A percentile compares a stretch with the other conserved stretches of the same genome.
Evolutionary conservation across 2,329 filamentous ascomycete genomes (phyloP).

Genomic region (Xylaria sp.): DNA sequence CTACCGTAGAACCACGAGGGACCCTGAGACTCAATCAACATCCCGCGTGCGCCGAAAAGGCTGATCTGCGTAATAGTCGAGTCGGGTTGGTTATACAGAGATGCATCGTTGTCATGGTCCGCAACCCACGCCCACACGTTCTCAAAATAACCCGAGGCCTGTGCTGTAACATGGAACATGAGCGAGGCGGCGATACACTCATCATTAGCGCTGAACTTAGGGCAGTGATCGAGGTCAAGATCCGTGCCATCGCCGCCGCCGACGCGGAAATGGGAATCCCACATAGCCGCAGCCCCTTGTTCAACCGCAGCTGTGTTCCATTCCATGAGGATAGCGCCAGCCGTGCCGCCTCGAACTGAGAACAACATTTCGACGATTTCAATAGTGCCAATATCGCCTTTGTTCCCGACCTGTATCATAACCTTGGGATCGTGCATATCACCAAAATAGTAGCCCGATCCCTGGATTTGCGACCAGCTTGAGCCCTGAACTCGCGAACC

Average conservation of each 20-base stretch:
- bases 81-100: too few species aligned
- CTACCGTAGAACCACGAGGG: slow-evolving; percentile 74
- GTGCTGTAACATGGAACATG: slow-evolving; percentile 58
- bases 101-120: slow-evolving; percentile 60
- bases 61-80: slow-evolving; percentile 42
- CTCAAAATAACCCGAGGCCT: slow-evolving; percentile 61
- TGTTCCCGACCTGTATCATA: slow-evolving; percentile 72
- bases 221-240: slow-evolving; percentile 66
- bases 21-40: slow-evolving; percentile 52
- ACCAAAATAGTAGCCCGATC: slow-evolving; percentile 55
- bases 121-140: slow-evolving; percentile 75
- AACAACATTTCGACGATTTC: slow-evolving; percentile 78
- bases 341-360: slow-evolving; percentile 71
- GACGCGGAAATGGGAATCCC: slow-evolving; percentile 73
- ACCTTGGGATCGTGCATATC: slow-evolving; percentile 64
- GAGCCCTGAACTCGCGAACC: slow-evolving; percentile 75
- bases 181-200: slow-evolving; percentile 70
- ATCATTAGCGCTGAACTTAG: slow-evolving; percentile 56
- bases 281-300: slow-evolving; percentile 25
- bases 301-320: slow-evolving; percentile 65
- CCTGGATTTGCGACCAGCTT: slow-evolving; percentile 76
- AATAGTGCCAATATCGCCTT: slow-evolving; percentile 70
- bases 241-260: slow-evolving; percentile 75
- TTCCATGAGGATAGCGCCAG: slow-evolving; percentile 76
- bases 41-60: slow-evolving; percentile 48